phyloP scores from a whole-genome alignment of 345 rosid genomes.

The Murraya paniculata region DNA sequence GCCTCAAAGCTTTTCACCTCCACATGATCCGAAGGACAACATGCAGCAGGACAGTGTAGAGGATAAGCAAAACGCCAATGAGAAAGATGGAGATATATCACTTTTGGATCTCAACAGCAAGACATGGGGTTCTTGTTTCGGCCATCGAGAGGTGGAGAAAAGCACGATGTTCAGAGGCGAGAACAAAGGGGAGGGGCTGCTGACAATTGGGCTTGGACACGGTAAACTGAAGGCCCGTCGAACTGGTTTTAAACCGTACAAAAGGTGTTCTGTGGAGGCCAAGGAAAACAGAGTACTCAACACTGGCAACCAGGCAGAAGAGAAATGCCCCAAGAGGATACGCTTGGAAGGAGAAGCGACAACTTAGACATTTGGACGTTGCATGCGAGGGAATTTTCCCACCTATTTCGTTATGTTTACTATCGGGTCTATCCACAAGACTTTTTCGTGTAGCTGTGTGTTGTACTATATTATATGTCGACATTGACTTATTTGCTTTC shows the following conservation, averaged over 20 bases:
- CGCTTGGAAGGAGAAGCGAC: slow-evolving; percentile 71
- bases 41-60: slow-evolving; percentile 20
- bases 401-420: slow-evolving; percentile 26
- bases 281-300: slow-evolving; percentile 48
- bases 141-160: slow-evolving; percentile 42
- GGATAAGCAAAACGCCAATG: slow-evolving; percentile 29
- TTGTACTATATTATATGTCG: slow-evolving; percentile 37
- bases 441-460: slow-evolving; percentile 33
- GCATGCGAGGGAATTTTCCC: slow-evolving; percentile 31
- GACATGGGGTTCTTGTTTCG: slow-evolving; percentile 19
- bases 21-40: slow-evolving; percentile 29
- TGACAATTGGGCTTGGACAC: slow-evolving; percentile 52
- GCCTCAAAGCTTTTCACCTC: slow-evolving; percentile 93
- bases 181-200: slow-evolving; percentile 39
- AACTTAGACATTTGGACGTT: slow-evolving; percentile 37
- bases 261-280: slow-evolving; percentile 82
- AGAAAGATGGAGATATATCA: slow-evolving; percentile 34
- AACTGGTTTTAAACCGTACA: slow-evolving; percentile 93
- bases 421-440: slow-evolving; percentile 38
- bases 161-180: slow-evolving; percentile 13
- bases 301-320: slow-evolving; percentile 51
- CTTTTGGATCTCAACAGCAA: slow-evolving; percentile 50
- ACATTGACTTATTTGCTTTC: slow-evolving; percentile 30
- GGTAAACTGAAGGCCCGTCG: slow-evolving; percentile 54
- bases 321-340: slow-evolving; percentile 76